Evolutionary conservation across 2,329 filamentous ascomycete genomes (phyloP), one percentile per base, ranked within the genome.

Genomic region (Pseudogymnoascus sp.): DNA sequence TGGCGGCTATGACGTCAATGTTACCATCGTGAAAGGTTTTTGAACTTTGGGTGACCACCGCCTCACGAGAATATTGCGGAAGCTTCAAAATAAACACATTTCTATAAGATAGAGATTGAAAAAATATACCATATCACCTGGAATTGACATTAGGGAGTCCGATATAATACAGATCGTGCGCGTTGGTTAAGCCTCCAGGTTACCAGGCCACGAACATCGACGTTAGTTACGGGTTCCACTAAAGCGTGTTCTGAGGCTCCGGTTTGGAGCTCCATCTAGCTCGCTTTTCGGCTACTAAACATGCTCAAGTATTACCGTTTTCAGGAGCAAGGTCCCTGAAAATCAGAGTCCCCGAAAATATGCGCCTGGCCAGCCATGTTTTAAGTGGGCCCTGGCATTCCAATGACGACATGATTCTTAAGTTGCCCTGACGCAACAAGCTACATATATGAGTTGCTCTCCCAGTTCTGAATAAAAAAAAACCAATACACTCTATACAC

Each of bases 341-440:
- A 41, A 39, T 37, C 4, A 14, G 14, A 58, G 57, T 58, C 35
- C 33, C 57, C 18, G 37, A 37, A 39, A 58, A 38, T 39, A 38
- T 58, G 57, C 33, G 30, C 57, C 33, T 58, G 33, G 33, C 37
- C 57, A 39, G 12, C 33, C 57, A 37, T 36, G 37, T 58, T 58
- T 39, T 41, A 37, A 39, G 57, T 37, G 57, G 57, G 35, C 57
- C 57, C 12, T 25, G 47, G 9, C 9, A 33, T 20, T 54, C 4
- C 5, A 54, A 54, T 54, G 47, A 54, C 47, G 47, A 33, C 47
- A 54, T 33, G 47, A 54, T 33, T 54, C 47, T 33, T 12, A 54
- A 33, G 25, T 14, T 54, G 28, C 47, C 47, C 47, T 54, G 47
- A 54, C 9, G 28, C 47, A 54, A 33, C 47, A 54, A 33, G 47